Evolutionary conservation across 805 yeast genomes (phyloP).

Genomic region (Schwanniomyces sp.): DNA sequence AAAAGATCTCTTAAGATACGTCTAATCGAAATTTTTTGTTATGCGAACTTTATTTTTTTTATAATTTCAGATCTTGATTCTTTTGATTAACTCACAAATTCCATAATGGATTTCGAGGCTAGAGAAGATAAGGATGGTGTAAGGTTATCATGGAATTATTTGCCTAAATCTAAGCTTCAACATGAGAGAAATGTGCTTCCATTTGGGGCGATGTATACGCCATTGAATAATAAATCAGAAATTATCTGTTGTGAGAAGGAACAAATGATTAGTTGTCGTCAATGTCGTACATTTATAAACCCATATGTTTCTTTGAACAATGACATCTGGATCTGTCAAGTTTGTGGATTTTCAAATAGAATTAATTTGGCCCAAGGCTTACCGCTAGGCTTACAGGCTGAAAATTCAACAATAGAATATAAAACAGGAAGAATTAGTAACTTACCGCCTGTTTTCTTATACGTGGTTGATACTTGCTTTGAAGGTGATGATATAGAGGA

Average conservation of each 20-base stretch:
- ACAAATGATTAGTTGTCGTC: slow-evolving; percentile 47
- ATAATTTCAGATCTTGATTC: neutral
- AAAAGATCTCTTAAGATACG: neutral
- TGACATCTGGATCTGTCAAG: slow-evolving; percentile 54
- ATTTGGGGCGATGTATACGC: slow-evolving; percentile 58
- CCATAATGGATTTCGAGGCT: slow-evolving; percentile 45
- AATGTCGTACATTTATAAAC: slow-evolving; percentile 54
- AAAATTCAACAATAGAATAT: slow-evolving; percentile 54
- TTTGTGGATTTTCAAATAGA: slow-evolving; percentile 51
- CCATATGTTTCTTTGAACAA: slow-evolving; percentile 46
- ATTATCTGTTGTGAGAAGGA: slow-evolving; percentile 34
- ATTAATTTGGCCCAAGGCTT: slow-evolving; percentile 21
- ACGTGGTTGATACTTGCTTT: slow-evolving; percentile 57
- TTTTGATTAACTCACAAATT: neutral
- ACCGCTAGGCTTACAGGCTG: slow-evolving; percentile 37
- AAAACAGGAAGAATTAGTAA: slow-evolving; percentile 35
- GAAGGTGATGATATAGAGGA: slow-evolving; percentile 49
- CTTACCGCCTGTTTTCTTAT: slow-evolving; percentile 50
- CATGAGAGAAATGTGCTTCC: slow-evolving; percentile 55
- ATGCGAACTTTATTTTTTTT: neutral
- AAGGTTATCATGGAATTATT: slow-evolving; percentile 69
- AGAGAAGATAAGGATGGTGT: slow-evolving; percentile 74
- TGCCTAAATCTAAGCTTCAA: slow-evolving; percentile 56
- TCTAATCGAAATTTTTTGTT: neutral
- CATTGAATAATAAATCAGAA: slow-evolving; percentile 48